These are phyloP conservation scores for Rosa lucieae DNA, from an alignment of 306 rosid species.

Conservation along the genomic window DNA sequence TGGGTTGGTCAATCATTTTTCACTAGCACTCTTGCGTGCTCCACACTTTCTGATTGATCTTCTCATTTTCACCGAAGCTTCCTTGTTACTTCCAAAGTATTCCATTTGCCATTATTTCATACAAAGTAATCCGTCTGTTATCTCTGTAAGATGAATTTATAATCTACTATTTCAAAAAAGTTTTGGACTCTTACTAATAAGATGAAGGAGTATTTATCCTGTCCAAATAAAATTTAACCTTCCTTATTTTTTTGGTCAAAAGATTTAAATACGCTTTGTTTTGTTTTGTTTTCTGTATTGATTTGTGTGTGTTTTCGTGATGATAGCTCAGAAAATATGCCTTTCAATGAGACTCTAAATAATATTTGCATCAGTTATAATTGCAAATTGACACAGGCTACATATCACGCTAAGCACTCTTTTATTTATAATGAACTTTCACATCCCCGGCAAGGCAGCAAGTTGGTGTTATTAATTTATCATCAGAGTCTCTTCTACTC, in stretches of 20 bases:
- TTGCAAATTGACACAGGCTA: background rate
- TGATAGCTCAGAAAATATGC: background rate
- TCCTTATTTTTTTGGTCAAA: no score
- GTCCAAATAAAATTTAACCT: background rate
- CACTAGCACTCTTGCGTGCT: no score
- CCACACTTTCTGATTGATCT: no score
- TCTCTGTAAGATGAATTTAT: background rate
- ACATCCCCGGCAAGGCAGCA: background rate
- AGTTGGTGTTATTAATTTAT: slow-evolving; percentile 13
- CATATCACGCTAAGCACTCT: background rate
- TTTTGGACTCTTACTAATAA: no score
- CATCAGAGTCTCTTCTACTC: slow-evolving; percentile 21
- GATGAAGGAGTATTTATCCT: no score
- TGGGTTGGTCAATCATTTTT: background rate
- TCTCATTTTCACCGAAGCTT: no score
- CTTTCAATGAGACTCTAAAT: background rate
- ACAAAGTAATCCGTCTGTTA: no score
- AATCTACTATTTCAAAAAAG: background rate
- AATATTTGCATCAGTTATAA: background rate
- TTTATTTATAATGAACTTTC: background rate
- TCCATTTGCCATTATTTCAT: no score
- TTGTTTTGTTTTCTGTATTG: background rate
- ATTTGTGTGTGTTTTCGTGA: background rate
- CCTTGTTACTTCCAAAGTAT: no score
- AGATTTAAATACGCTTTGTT: background rate